Percentiles rank a stretch among this genome's conserved stretches.
Conservation (phyloP, 1,284 basidiomycete species). For the Ceratobasidium sp. region DNA sequence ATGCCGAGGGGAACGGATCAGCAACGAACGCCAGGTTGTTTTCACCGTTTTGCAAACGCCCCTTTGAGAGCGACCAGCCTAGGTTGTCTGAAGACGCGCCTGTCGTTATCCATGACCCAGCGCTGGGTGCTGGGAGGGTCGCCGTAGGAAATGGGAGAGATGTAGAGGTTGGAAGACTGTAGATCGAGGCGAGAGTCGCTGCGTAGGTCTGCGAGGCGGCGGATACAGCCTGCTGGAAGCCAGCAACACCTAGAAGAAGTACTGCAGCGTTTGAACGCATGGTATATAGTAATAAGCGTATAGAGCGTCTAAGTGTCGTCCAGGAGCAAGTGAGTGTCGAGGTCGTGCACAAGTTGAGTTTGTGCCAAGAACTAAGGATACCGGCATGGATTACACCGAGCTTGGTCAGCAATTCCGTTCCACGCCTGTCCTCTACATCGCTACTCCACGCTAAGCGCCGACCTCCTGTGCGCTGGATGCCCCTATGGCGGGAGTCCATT, state of each 20-base stretch:
- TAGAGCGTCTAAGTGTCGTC: constrained; percentile 1
- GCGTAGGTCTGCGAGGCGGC: constrained; percentile 14
- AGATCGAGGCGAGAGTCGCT: constrained; percentile 61
- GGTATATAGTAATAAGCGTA: neutral
- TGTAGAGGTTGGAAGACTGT: constrained; percentile 69
- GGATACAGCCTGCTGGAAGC: constrained; percentile 2
- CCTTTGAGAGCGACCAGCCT: constrained; percentile 68
- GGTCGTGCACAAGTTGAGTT: constrained; percentile 15
- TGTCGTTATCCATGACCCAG: constrained; percentile 64
- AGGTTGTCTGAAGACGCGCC: constrained; percentile 51
- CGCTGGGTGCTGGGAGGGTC: constrained; percentile 62
- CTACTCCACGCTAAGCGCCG: too few relatives aligned
- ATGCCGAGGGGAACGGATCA: constrained; percentile 68
- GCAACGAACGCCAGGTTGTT: constrained; percentile 68
- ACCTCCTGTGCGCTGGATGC: too few relatives aligned
- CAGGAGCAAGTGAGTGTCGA: constrained; percentile 13
- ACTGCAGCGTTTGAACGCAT: neutral
- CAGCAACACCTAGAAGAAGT: neutral
- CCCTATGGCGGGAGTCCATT: too few relatives aligned
- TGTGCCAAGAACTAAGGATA: constrained; percentile 16
- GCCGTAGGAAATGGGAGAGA: constrained; percentile 72
- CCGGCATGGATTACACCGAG: neutral
- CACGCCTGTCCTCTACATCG: too few relatives aligned
- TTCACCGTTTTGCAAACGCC: constrained; percentile 66
- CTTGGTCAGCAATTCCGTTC: neutral